Evolutionary conservation across 495 filamentous ascomycete species (phyloP).

Genomic region (Aspergillus ellipticus): DNA sequence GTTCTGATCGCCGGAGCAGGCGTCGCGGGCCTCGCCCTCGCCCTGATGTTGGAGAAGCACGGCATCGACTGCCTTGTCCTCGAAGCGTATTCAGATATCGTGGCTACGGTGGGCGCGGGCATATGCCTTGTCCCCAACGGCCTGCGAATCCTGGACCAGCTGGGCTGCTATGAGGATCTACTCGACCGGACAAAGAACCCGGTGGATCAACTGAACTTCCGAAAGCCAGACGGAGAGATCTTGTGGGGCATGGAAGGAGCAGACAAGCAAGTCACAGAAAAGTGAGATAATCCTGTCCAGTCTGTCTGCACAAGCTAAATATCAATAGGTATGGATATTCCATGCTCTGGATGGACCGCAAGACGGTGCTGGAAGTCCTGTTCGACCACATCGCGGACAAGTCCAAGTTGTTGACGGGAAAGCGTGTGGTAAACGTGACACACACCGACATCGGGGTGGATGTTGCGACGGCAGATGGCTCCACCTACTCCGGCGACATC

Average conservation of each 20-base stretch:
- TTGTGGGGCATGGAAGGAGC: conserved; percentile 10
- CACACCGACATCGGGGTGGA: conserved; percentile 18
- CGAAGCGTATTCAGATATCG: conserved; percentile 14
- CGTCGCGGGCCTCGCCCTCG: not conserved
- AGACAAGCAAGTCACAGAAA: not conserved
- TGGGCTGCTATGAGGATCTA: conserved; percentile 30
- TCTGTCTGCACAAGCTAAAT: not conserved
- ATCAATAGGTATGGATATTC: conserved; percentile 17
- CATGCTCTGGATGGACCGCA: conserved; percentile 27
- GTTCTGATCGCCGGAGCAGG: not conserved
- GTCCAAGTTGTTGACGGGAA: conserved; percentile 28
- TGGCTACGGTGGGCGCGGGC: conserved; percentile 14
- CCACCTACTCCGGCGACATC: conserved; percentile 34
- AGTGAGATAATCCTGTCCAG: conserved; percentile 4
- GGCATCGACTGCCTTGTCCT: conserved; percentile 22
- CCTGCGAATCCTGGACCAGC: conserved; percentile 21
- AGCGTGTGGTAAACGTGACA: conserved; percentile 29
- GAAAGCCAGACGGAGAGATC: conserved; percentile 12
- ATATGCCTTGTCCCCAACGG: conserved; percentile 22
- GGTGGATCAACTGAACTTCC: conserved; percentile 14
- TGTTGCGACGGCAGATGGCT: conserved; percentile 34
- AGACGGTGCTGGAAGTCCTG: conserved; percentile 28
- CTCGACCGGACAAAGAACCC: conserved; percentile 8
- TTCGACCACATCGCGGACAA: conserved; percentile 17
- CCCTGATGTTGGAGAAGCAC: conserved; percentile 14